phyloP scores from a whole-genome alignment of 768 basidiomycete species.

The Dioszegia crocea region DNA sequence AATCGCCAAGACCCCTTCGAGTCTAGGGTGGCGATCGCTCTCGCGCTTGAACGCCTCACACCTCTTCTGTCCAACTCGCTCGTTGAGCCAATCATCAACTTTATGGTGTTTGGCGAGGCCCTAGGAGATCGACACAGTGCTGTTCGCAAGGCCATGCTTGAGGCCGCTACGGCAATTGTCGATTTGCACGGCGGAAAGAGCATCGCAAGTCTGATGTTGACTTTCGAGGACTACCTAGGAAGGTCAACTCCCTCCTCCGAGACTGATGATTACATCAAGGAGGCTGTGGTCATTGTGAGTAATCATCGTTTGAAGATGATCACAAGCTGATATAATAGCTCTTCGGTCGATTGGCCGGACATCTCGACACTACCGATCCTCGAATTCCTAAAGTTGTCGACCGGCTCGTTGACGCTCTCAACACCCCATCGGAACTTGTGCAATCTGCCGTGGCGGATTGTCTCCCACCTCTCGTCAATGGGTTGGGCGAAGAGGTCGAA shows the following conservation, averaged over 20 bases:
- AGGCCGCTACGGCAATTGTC: conserved; percentile 73
- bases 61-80: conserved; percentile 61
- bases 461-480: conserved; percentile 74
- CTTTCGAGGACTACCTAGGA: conserved; percentile 74
- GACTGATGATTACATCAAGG: conserved; percentile 80
- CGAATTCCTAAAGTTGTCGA: conserved; percentile 79
- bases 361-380: conserved; percentile 70
- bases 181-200: conserved; percentile 73
- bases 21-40: conserved; percentile 68
- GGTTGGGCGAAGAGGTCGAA: conserved; percentile 61
- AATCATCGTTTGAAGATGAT: background rate
- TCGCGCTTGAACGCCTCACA: conserved; percentile 64
- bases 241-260: conserved; percentile 61
- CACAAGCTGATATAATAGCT: conserved; percentile 50
- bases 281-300: conserved; percentile 75
- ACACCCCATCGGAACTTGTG: conserved; percentile 92
- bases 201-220: conserved; percentile 67
- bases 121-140: conserved; percentile 77
- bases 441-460: conserved; percentile 96
- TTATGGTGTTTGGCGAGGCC: conserved; percentile 78
- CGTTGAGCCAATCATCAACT: conserved; percentile 70
- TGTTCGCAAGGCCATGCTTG: conserved; percentile 82
- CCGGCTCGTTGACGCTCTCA: conserved; percentile 78
- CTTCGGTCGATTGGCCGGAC: conserved; percentile 84
- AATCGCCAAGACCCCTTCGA: conserved; percentile 86